Base-by-base conservation (phyloP, 2,329 filamentous ascomycete genomes). In the Microdochium trichocladiopsis region DNA sequence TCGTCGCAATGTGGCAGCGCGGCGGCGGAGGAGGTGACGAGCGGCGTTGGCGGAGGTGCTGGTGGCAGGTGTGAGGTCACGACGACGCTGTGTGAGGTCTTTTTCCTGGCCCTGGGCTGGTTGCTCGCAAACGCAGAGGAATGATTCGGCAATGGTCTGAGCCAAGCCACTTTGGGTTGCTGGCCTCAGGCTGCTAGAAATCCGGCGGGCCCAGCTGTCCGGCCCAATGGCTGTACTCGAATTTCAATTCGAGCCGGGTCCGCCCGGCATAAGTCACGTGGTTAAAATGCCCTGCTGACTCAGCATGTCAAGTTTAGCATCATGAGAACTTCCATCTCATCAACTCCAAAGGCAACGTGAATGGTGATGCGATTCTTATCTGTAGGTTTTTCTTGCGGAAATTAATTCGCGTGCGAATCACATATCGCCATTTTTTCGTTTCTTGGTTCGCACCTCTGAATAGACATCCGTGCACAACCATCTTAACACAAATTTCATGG, bases 91-190 rank as follows among this genome's bases (percentile, higher is more conserved):
- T 24, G 50, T 50, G 50, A 58, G 57, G 56, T 54, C 56, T 58
- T 58, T 58, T 58, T 58, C 55, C 56, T 55, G 57, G 58, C 54
- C 56, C 41, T 31, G 28, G 28, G 28, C 28, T 31, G 28, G 41
- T 12, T 45, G 41, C 18, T 45, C 41, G 41, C 41, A 41, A 41
- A 45, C 41, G 41, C 41, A 22, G 41, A 23, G 16, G 41, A 45
- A 45, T 45, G 41, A 45, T 45, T 41, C 36, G 36, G 36, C 36
- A 16, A 41, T 14, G n/a, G 11, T 41, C 36, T 41, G 36, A 41
- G 36, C 36, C 36, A 41, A 18, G 36, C 36, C 36, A 41, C 9
- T 12, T 18, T 23, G n/a, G 21, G 18, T 21, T 18, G 18, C 6
- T 18, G 41, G 18, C 41, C 41, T 45, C 6, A 45, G 4, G 41